phyloP scores from a whole-genome alignment of 1,284 basidiomycete species.

The Tranzscheliella williamsii region DNA sequence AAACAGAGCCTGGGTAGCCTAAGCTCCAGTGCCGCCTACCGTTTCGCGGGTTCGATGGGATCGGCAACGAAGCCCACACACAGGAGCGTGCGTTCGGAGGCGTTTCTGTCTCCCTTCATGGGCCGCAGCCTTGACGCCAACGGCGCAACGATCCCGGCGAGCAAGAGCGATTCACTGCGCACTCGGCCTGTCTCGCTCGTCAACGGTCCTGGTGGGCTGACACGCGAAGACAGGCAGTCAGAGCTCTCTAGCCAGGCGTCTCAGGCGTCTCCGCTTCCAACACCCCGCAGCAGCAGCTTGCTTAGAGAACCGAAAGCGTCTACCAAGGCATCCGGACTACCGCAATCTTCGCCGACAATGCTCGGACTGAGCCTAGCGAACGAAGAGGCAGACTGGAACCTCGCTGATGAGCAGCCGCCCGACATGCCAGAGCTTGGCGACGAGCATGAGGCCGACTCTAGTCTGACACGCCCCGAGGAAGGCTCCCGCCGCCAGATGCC shows the following conservation, averaged over 20 bases:
- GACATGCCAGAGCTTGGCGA: slow-evolving; percentile 24
- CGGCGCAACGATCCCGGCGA: background rate
- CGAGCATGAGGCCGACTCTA: no score
- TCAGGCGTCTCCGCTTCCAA: slow-evolving; percentile 18
- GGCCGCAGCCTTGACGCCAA: no score
- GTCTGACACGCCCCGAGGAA: no score
- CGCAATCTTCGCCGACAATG: slow-evolving; percentile 19
- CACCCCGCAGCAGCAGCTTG: slow-evolving; percentile 25
- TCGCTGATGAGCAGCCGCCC: slow-evolving; percentile 28
- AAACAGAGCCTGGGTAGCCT: background rate
- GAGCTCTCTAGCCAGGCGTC: slow-evolving; percentile 14
- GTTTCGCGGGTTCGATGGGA: background rate
- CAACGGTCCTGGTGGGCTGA: slow-evolving; percentile 29
- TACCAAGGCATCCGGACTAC: slow-evolving; percentile 1
- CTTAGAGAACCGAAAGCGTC: slow-evolving; percentile 10
- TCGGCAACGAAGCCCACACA: slow-evolving; percentile 12
- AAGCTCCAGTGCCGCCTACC: background rate
- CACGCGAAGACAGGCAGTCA: slow-evolving; percentile 14
- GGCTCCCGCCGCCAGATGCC: no score
- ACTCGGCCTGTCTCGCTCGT: slow-evolving; percentile 30
- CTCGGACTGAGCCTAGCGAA: slow-evolving; percentile 22
- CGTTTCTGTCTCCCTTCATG: slow-evolving; percentile 11
- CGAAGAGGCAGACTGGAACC: slow-evolving; percentile 33
- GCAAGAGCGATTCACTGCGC: slow-evolving; percentile 19
- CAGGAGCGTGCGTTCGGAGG: slow-evolving; percentile 17